Evolutionary conservation across 2,329 filamentous ascomycete genomes (phyloP).

Genomic region (Colletotrichum nymphaeae): DNA sequence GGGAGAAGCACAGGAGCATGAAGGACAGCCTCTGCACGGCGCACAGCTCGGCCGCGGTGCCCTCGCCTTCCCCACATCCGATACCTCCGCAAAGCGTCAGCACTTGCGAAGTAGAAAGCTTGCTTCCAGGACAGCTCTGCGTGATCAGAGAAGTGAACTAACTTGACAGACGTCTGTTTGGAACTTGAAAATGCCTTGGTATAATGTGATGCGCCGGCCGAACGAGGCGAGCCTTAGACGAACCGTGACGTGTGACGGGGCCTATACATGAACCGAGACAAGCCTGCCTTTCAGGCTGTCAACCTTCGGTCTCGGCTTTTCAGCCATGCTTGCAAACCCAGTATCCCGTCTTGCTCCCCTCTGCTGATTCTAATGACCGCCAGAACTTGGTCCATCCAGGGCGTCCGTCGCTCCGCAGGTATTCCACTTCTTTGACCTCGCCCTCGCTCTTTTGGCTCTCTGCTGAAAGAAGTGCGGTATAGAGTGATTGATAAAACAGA

Average conservation of each 20-base stretch:
- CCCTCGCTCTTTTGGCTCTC: background rate
- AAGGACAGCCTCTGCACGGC: slow-evolving; percentile 3
- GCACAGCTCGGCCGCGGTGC: slow-evolving; percentile 2
- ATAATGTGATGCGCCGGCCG: background rate
- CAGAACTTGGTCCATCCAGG: slow-evolving; percentile 36
- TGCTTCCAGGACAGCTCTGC: background rate
- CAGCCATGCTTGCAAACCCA: slow-evolving; percentile 35
- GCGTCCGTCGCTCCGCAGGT: slow-evolving; percentile 26
- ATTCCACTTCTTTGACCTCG: slow-evolving; percentile 27
- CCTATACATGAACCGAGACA: slow-evolving; percentile 8
- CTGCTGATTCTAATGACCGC: slow-evolving; percentile 15
- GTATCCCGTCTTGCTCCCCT: slow-evolving; percentile 21
- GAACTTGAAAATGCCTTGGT: slow-evolving; percentile 29
- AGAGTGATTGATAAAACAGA: slow-evolving; percentile 33
- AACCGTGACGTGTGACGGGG: background rate
- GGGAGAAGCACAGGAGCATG: background rate
- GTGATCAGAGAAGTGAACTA: background rate
- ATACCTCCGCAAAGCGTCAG: slow-evolving; percentile 11
- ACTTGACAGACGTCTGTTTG: slow-evolving; percentile 1
- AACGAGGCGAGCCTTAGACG: slow-evolving; percentile 8
- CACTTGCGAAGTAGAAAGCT: slow-evolving; percentile 1
- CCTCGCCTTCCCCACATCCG: background rate
- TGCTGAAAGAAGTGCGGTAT: slow-evolving; percentile 22
- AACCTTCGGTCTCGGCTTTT: background rate
- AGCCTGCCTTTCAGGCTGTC: background rate